Percentiles rank a stretch among this genome's conserved stretches.
phyloP scores from a whole-genome alignment of 768 basidiomycete species.

The Agrocybe praecox region DNA sequence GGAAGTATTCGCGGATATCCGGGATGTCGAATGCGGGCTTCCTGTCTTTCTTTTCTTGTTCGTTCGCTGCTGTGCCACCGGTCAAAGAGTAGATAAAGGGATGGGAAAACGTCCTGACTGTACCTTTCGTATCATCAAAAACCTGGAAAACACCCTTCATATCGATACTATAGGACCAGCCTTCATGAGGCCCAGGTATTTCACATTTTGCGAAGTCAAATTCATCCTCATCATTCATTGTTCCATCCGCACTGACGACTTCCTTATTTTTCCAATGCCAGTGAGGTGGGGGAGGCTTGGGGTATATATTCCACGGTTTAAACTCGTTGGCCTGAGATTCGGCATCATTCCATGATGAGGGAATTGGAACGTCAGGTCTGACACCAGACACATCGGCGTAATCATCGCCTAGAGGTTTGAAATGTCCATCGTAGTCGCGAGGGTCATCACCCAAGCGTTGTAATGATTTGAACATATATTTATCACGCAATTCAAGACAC shows the following conservation, averaged over 20 bases:
- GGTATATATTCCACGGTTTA: conserved; percentile 86
- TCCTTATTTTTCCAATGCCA: conserved; percentile 83
- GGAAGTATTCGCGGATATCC: conserved; percentile 90
- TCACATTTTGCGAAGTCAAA: conserved; percentile 75
- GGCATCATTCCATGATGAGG: conserved; percentile 5
- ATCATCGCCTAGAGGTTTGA: conserved; percentile 67
- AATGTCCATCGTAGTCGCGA: conserved; percentile 82
- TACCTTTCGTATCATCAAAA: conserved; percentile 50
- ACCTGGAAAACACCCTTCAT: conserved; percentile 92
- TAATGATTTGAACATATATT: conserved; percentile 86
- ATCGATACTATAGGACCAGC: conserved; percentile 73
- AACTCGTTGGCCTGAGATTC: conserved; percentile 25
- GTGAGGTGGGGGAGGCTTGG: conserved; percentile 90
- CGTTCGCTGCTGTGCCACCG: background rate
- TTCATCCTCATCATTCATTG: conserved; percentile 28
- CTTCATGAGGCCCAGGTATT: conserved; percentile 66
- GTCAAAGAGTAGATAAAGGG: background rate
- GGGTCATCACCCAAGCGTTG: conserved; percentile 97
- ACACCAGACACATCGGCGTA: conserved; percentile 68
- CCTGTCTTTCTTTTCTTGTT: conserved; percentile 32
- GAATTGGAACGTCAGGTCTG: conserved; percentile 48
- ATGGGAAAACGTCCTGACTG: background rate
- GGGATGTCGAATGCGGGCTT: conserved; percentile 80
- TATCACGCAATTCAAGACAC: conserved; percentile 92
- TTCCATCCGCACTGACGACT: conserved; percentile 43